phyloP scores from a whole-genome alignment of 2,329 filamentous ascomycete genomes.

The Xylariaceae sp. region DNA sequence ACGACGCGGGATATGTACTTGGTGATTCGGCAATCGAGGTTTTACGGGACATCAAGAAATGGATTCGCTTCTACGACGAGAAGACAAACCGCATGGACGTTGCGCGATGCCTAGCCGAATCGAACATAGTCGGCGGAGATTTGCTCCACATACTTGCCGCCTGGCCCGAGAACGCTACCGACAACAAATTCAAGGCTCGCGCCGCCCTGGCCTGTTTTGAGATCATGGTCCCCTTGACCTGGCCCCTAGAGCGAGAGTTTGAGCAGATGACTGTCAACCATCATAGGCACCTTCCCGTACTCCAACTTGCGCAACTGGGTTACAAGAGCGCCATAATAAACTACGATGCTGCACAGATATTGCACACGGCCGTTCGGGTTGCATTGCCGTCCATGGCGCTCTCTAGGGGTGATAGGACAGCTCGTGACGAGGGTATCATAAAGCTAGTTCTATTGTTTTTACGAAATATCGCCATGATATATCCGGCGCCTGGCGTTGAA shows the following conservation, averaged over 20 bases:
- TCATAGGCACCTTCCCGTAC: constrained; percentile 82
- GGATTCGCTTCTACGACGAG: constrained; percentile 91
- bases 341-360: constrained; percentile 69
- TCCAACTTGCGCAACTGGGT: constrained; percentile 79
- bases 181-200: constrained; percentile 71
- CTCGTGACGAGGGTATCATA: constrained; percentile 86
- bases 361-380: constrained; percentile 75
- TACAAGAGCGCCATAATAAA: constrained; percentile 91
- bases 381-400: constrained; percentile 83
- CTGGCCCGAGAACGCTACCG: constrained; percentile 69
- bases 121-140: constrained; percentile 87
- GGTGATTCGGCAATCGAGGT: constrained; percentile 92
- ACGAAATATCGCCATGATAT: constrained; percentile 82
- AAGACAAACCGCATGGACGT: constrained; percentile 93
- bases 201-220: constrained; percentile 84
- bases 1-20: constrained; percentile 78
- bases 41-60: constrained; percentile 88
- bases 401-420: constrained; percentile 67
- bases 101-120: constrained; percentile 84
- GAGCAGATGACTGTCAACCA: constrained; percentile 88
- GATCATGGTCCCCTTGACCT: constrained; percentile 86
- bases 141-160: constrained; percentile 81
- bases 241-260: constrained; percentile 78
- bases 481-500: constrained; percentile 65
- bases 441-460: constrained; percentile 85